A percentile compares a stretch with the other conserved stretches of the same genome.
These are phyloP conservation scores for Nakazawaea holstii DNA, from an alignment of 805 yeast genomes.

Conservation along the genomic window DNA sequence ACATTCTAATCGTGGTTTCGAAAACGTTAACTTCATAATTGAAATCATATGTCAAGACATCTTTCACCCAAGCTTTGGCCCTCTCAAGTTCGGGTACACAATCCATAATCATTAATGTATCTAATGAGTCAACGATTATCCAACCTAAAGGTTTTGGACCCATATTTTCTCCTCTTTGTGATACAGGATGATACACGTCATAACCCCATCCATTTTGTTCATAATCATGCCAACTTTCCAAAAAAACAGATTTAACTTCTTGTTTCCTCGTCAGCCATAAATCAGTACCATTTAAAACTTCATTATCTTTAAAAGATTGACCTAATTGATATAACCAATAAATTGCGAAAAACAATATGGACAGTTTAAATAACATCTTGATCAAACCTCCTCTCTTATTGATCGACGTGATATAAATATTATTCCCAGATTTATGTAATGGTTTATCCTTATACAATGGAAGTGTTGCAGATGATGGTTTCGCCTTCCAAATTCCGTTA, in stretches of 20 bases:
- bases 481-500: slow-evolving; percentile 13
- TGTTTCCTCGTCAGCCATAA: slow-evolving; percentile 46
- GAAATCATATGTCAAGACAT: slow-evolving; percentile 64
- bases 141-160: slow-evolving; percentile 83
- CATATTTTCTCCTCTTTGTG: slow-evolving; percentile 62
- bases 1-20: slow-evolving; percentile 92
- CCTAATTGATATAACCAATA: slow-evolving; percentile 24
- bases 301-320: slow-evolving; percentile 5
- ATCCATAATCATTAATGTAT: slow-evolving; percentile 76
- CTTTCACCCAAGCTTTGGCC: slow-evolving; percentile 71
- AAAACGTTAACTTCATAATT: slow-evolving; percentile 77
- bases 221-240: slow-evolving; percentile 75
- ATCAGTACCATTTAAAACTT: slow-evolving; percentile 12
- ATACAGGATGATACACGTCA: slow-evolving; percentile 72
- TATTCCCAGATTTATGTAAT: slow-evolving; percentile 16
- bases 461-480: slow-evolving; percentile 20
- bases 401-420: slow-evolving; percentile 1
- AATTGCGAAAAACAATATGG: slow-evolving; percentile 35
- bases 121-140: slow-evolving; percentile 87
- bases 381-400: slow-evolving; percentile 15
- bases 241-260: slow-evolving; percentile 62
- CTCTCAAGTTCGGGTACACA: slow-evolving; percentile 53
- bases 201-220: slow-evolving; percentile 76
- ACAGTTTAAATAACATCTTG: slow-evolving; percentile 37
- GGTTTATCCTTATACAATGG: slow-evolving; percentile 56